These are phyloP conservation scores for Annona squamosa DNA, from an alignment of 164 flowering plant species.

Conservation along the genomic window DNA sequence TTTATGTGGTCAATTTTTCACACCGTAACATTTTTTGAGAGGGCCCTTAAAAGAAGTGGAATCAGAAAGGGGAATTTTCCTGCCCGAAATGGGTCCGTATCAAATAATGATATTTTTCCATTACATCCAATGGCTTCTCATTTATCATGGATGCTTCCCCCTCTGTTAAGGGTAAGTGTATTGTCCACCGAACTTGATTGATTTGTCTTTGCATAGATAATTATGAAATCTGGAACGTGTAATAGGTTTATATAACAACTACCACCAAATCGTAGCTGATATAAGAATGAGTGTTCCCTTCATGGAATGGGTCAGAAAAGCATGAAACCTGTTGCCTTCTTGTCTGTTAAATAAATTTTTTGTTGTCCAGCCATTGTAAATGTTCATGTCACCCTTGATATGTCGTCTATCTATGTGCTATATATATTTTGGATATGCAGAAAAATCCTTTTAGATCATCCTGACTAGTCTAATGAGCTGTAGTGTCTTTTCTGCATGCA, in stretches of 20 bases:
- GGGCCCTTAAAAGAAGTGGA: conserved; percentile 94
- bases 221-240: neutral
- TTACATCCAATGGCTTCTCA: conserved; percentile 84
- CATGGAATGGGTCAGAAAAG: neutral
- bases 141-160: conserved; percentile 94
- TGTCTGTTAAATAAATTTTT: neutral
- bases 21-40: conserved; percentile 90
- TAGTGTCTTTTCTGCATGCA: conserved; percentile 26
- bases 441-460: neutral
- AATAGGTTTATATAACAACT: neutral
- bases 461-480: neutral
- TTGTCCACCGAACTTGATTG: neutral
- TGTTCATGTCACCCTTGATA: neutral
- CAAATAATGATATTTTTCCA: conserved; percentile 16
- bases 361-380: no score
- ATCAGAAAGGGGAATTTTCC: conserved; percentile 39
- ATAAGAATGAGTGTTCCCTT: neutral
- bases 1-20: conserved; percentile 94
- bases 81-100: conserved; percentile 29
- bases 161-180: conserved; percentile 68
- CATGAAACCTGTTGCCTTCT: neutral
- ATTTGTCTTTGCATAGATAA: neutral
- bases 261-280: neutral
- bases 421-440: neutral
- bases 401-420: neutral